Conservation (phyloP, 495 filamentous ascomycete genomes). For the Trichoderma erinaceum region DNA sequence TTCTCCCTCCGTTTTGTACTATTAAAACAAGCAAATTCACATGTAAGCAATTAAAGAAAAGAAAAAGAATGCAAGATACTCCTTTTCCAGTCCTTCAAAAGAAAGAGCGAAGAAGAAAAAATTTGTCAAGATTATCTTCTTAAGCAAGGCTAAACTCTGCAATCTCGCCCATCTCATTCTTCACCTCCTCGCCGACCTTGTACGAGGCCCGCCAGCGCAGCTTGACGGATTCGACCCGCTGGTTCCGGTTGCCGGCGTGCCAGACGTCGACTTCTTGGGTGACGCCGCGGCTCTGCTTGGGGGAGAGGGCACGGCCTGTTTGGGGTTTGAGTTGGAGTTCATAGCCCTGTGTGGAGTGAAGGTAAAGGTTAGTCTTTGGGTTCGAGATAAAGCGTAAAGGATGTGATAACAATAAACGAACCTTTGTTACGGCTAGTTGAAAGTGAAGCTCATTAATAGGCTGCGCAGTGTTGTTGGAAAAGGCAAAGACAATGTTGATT, state of each 20-base stretch:
- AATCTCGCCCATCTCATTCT: constrained; percentile 83
- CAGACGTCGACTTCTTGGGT: constrained; percentile 75
- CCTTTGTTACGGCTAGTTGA: constrained; percentile 89
- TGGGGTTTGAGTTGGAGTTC: constrained; percentile 78
- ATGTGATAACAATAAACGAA: constrained; percentile 31
- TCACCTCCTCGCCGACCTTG: constrained; percentile 52
- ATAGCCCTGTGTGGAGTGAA: constrained; percentile 52
- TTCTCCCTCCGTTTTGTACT: neutral
- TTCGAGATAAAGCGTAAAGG: neutral
- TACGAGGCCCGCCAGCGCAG: constrained; percentile 86
- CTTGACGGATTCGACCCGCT: constrained; percentile 71
- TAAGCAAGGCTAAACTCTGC: constrained; percentile 68
- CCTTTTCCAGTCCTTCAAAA: neutral
- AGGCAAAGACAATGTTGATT: constrained; percentile 59
- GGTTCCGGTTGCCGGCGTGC: constrained; percentile 54
- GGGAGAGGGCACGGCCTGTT: constrained; percentile 64
- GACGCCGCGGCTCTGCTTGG: constrained; percentile 70
- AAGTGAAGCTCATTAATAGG: constrained; percentile 77
- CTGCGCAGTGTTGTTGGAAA: constrained; percentile 71
- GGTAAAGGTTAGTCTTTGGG: neutral
- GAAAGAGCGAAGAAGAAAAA: neutral
- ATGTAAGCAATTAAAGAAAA: neutral
- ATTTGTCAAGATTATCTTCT: neutral
- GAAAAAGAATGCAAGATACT: neutral
- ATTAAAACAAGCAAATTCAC: neutral